Base-by-base conservation (phyloP, 129 eudicot species). In the Artemisia annua region DNA sequence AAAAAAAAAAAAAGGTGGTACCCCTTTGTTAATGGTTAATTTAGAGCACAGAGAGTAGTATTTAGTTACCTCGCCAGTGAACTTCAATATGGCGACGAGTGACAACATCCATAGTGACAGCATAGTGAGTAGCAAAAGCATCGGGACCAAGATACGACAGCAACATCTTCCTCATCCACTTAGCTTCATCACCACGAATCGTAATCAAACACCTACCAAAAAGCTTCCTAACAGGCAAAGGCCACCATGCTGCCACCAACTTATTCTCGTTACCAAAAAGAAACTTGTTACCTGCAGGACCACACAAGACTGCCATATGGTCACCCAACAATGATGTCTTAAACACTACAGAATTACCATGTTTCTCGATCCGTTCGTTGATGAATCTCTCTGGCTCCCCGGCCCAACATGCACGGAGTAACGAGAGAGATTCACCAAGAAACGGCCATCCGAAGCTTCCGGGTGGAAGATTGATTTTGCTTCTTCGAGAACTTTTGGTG, bases 191-290 rank as follows among this genome's bases (percentile, higher is more conserved):
- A 0, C 88, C 86, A 2, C 22, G 81, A 26, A 30, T 53, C 0
- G 85, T 80, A 2, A 79, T 53, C 50, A 83, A 10, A 14, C 85
- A 81, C 43, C 15, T 69, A 3, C 83, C 87, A 1, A 88, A 81
- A 39, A 88, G 72, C 76, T 81, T 85, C 71, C 79, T 85, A 16
- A 84, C 83, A 4, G 85, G 65, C 16, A 16, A 3, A 11, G 89
- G 96, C 91, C 91, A 86, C 91, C 91, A 88, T 19, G 50, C 72
- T 0, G 66, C 75, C 7, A 86, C 96, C 69, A 65, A 46, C 82
- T 85, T 85, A 69, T 79, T 85, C 69, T 88, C 96, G 65, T 86
- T 85, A 12, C 76, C 78, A 55, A 85, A 88, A 80, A 88, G 61
- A 60, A 88, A 88, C 65, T 83, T 86, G 53, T 88, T 83, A 13